Evolutionary conservation across 345 rosid species (phyloP), one percentile per base, ranked within the genome.

Genomic region (Salix viminalis): DNA sequence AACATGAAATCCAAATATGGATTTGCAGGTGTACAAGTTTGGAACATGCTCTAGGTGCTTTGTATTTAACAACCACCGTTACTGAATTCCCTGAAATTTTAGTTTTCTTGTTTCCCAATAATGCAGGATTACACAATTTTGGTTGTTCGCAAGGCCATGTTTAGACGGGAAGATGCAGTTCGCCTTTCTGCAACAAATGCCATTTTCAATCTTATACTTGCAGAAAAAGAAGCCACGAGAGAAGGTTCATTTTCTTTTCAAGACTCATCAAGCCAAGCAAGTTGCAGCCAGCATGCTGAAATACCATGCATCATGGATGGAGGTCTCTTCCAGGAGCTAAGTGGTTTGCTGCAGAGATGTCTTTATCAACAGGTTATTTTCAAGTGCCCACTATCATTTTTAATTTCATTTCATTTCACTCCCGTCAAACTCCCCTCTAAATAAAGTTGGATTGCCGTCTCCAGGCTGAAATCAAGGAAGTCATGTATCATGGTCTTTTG

Each of bases 191-290:
- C 97, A 70, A 85, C 91, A 18, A 86, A 85, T 77, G 86, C 90
- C 54, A 79, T 89, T 73, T 72, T 83, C 71, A 86, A 87, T 80
- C 90, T 91, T 74, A 86, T 91, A 79, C 79, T 91, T 79, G 88
- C 88, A 56, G 97, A 93, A 78, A 90, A 90, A 80, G 87, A 89
- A 76, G 79, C 89, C 78, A 87, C 81, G 79, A 81, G 66, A 76
- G 84, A 83, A 76, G 77, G 84, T 76, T 79, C 74, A 44, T 79
- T 90, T 83, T 79, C 86, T 77, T 80, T 86, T 79, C 92, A 89
- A 86, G 97, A 93, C 79, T 89, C 98, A 37, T 87, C 92, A 79
- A 93, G 98, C 88, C 94, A 93, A 88, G 92, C 98, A 77, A 90
- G 98, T 79, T 75, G 89, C 87, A 93, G 98, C 83, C 98, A 93